Evolutionary conservation across 163 green algal species (phyloP).

Genomic region (Coccomyxa subellipsoidea): DNA sequence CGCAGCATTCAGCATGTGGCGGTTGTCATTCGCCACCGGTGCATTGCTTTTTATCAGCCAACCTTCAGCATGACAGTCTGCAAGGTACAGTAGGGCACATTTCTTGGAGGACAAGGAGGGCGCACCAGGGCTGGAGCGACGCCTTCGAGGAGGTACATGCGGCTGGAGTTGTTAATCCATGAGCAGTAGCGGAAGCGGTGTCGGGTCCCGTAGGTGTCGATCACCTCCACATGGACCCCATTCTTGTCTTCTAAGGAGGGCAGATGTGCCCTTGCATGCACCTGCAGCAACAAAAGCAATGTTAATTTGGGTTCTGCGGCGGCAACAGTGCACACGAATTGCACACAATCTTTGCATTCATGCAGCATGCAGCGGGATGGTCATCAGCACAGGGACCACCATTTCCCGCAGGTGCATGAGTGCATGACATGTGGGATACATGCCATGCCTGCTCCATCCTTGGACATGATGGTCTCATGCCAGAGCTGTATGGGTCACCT

Average conservation of each 20-base stretch:
- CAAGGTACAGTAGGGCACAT: neutral
- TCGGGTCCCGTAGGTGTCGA: constrained; percentile 22
- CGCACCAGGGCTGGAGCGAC: neutral
- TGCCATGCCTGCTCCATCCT: neutral
- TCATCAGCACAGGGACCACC: neutral
- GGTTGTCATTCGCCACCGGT: too few species aligned
- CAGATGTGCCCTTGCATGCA: constrained; percentile 42
- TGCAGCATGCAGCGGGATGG: neutral
- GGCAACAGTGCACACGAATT: neutral
- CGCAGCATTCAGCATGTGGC: neutral
- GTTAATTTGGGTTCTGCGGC: neutral
- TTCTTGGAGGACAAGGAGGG: neutral
- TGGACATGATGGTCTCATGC: neutral
- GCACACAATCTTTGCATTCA: neutral
- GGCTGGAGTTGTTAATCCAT: constrained; percentile 76
- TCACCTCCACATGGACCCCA: constrained; percentile 3
- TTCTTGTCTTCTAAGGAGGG: constrained; percentile 28
- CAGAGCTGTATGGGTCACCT: constrained; percentile 40
- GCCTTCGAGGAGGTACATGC: constrained; percentile 5
- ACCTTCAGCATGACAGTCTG: neutral
- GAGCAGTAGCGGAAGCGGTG: constrained; percentile 51
- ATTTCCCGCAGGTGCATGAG: neutral
- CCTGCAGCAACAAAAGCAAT: constrained; percentile 23
- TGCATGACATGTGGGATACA: neutral
- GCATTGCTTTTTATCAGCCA: too few species aligned